Conservation (phyloP, 176 grass and related monocot species). For the Zea mays region Zm-B73-REFERENCE-NAM-5.0 NC_050097.1:29481501-29482000, state of each 20-base stretch:
- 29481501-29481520: slow-evolving; percentile 60
- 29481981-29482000: background rate
- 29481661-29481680: background rate
- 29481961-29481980: slow-evolving; percentile 8
- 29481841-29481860: slow-evolving; percentile 81
- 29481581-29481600: slow-evolving; percentile 94
- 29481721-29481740: slow-evolving; percentile 69
- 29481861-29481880: slow-evolving; percentile 98
- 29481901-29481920: slow-evolving; percentile 85
- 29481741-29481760: slow-evolving; percentile 69
- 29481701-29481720: slow-evolving; percentile 32
- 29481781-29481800: slow-evolving; percentile 58
- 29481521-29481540: slow-evolving; percentile 89
- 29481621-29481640: slow-evolving; percentile 28
- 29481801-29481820: slow-evolving; percentile 42
- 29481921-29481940: slow-evolving; percentile 89
- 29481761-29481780: slow-evolving; percentile 73
- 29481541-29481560: slow-evolving; percentile 77
- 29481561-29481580: slow-evolving; percentile 90
- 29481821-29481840: slow-evolving; percentile 41
- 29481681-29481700: slow-evolving; percentile 35
- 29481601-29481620: slow-evolving; percentile 89
- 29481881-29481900: slow-evolving; percentile 64
- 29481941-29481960: slow-evolving; percentile 35
- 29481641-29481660: no score